A percentile compares a stretch with the other conserved stretches of the same genome.
Evolutionary conservation across 2,329 filamentous ascomycete genomes (phyloP).

Genomic region (Neurospora sp.): DNA sequence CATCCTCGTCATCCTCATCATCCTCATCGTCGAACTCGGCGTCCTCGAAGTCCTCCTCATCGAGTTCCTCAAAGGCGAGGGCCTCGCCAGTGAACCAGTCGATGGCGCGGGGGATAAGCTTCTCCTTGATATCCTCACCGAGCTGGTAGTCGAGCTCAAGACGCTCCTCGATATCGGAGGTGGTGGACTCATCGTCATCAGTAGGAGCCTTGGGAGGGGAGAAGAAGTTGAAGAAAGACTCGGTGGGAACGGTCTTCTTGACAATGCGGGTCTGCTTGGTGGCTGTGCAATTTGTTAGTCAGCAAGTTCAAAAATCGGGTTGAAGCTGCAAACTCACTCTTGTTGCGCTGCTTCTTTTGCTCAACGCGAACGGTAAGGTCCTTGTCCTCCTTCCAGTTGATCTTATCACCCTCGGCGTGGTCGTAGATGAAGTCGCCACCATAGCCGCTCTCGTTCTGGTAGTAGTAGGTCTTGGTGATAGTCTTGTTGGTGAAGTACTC

Average conservation of each 20-base stretch:
- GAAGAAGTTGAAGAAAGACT: constrained; percentile 99
- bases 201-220: constrained; percentile 80
- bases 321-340: constrained; percentile 55
- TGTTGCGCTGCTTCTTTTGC: constrained; percentile 99
- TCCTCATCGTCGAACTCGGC: constrained; percentile 93
- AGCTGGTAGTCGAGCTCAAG: constrained; percentile 98
- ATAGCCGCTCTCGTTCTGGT: constrained; percentile 97
- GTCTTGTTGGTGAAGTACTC: constrained; percentile 97
- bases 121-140: constrained; percentile 99
- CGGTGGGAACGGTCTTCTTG: constrained; percentile 97
- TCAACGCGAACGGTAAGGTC: constrained; percentile 91
- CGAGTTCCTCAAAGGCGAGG: constrained; percentile 88
- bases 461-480: constrained; percentile 97
- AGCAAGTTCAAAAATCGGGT: background rate
- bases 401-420: constrained; percentile 95
- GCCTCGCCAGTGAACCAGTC: constrained; percentile 99
- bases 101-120: constrained; percentile 94
- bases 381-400: constrained; percentile 89
- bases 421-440: constrained; percentile 99
- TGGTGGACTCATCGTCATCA: constrained; percentile 65
- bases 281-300: constrained; percentile 44
- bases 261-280: constrained; percentile 98
- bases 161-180: constrained; percentile 90
- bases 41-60: constrained; percentile 72
- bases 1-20: constrained; percentile 84